Evolutionary conservation across 805 yeast genomes (phyloP).

Genomic region (Candida mattraensis): DNA sequence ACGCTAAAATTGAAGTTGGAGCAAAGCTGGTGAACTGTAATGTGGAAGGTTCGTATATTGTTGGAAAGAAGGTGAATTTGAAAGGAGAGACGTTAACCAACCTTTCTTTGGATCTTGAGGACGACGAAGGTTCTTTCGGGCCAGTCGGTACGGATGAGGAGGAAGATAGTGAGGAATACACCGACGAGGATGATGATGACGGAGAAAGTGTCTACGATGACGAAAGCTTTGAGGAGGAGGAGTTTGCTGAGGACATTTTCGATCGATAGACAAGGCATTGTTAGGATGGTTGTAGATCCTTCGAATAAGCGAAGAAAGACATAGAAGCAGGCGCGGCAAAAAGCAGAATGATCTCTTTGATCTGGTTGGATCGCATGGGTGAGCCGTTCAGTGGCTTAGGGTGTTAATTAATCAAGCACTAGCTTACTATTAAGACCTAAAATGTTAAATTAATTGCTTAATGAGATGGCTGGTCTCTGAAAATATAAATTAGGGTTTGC

Average conservation of each 20-base stretch:
- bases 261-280: constrained; percentile 15
- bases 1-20: constrained; percentile 63
- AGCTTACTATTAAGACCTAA: too few species aligned
- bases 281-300: constrained; percentile 1
- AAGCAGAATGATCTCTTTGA: not conserved
- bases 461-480: constrained; percentile 10
- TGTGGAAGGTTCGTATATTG: constrained; percentile 76
- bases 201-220: constrained; percentile 57
- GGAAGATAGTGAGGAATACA: constrained; percentile 34
- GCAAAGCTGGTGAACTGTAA: constrained; percentile 75
- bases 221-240: constrained; percentile 58
- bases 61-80: constrained; percentile 50
- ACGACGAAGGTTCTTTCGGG: constrained; percentile 16
- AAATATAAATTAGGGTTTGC: too few species aligned
- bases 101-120: constrained; percentile 34
- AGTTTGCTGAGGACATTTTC: constrained; percentile 40
- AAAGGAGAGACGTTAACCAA: constrained; percentile 42
- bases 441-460: too few species aligned
- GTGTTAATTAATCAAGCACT: too few species aligned
- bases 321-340: too few species aligned
- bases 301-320: too few species aligned
- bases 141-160: constrained; percentile 47
- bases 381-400: too few species aligned
- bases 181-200: constrained; percentile 51
- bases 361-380: too few species aligned